phyloP scores from a whole-genome alignment of 768 basidiomycete species.

The Tulasnella sp. region DNA sequence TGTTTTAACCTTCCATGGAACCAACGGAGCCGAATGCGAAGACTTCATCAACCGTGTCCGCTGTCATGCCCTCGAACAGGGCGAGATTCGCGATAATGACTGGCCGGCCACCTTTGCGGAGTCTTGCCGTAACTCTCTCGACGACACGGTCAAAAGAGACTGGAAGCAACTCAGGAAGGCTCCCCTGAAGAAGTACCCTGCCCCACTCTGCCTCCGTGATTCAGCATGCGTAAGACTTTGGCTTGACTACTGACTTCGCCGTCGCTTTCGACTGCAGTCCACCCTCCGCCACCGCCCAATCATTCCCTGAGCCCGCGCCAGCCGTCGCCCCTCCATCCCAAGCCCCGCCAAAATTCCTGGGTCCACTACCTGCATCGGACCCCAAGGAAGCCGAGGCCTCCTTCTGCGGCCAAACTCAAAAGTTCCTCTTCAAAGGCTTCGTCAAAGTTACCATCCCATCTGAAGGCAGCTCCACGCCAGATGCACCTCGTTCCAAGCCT shows the following conservation, averaged over 20 bases:
- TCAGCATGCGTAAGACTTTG: background rate
- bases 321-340: background rate
- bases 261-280: background rate
- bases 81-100: background rate
- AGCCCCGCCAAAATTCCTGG: background rate
- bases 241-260: background rate
- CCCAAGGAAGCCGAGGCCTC: background rate
- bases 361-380: background rate
- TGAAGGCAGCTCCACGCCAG: background rate
- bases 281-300: background rate
- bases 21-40: background rate
- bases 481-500: background rate
- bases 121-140: background rate
- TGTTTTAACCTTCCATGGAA: background rate
- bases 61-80: background rate
- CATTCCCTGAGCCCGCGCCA: background rate
- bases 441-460: background rate
- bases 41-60: background rate
- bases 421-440: background rate
- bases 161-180: background rate
- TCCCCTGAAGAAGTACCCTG: background rate
- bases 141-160: background rate
- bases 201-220: background rate
- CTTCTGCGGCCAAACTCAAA: background rate
- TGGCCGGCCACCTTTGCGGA: background rate